Percentiles rank a stretch among this genome's conserved stretches.
Conservation (phyloP, 352 stramenopile species). For the Phytophthora uliginosa region DNA sequence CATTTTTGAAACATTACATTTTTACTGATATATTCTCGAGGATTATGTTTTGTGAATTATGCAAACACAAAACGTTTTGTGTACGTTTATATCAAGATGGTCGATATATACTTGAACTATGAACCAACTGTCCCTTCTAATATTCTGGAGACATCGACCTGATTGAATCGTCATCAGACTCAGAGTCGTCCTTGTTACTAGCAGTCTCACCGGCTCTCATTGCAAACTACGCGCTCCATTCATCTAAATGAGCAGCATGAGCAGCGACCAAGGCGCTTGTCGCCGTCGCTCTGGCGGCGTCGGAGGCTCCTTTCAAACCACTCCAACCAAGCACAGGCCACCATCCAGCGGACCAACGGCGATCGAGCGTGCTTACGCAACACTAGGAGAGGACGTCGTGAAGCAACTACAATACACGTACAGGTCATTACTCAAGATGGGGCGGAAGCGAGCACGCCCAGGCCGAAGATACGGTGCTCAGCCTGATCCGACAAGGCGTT, state of each 20-base stretch:
- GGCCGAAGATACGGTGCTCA: neutral
- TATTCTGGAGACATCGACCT: no score
- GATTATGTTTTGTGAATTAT: no score
- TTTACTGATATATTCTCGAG: no score
- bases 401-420: neutral
- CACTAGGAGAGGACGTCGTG: neutral
- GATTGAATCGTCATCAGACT: no score
- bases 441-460: neutral
- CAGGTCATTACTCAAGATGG: neutral
- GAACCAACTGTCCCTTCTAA: no score
- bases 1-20: no score
- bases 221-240: neutral
- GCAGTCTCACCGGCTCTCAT: neutral
- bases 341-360: neutral
- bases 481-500: neutral
- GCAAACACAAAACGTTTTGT: no score
- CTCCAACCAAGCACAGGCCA: neutral
- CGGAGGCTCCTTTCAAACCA: neutral
- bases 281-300: neutral
- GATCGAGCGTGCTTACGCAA: neutral
- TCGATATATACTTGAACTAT: no score
- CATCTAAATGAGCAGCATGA: neutral
- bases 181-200: neutral
- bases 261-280: neutral
- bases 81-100: no score